Conservation (phyloP, 129 eudicot genomes). For the Pseudognaphalium luteoalbum region DNA sequence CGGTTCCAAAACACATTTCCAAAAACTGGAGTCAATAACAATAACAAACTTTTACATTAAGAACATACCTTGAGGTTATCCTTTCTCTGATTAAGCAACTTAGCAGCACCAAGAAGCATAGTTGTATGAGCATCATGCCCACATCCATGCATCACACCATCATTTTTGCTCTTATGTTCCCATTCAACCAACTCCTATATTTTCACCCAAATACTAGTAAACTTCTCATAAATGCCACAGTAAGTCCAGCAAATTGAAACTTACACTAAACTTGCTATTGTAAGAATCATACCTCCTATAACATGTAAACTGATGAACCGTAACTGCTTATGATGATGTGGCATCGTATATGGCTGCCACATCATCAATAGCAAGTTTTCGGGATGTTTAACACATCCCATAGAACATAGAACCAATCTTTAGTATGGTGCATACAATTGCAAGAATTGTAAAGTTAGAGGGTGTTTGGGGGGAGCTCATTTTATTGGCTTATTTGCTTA, state of each 20-base stretch:
- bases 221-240: background rate
- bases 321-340: too few species aligned
- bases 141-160: slow-evolving; percentile 89
- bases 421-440: background rate
- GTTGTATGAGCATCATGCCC: slow-evolving; percentile 97
- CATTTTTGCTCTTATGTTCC: slow-evolving; percentile 88
- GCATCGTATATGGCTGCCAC: too few species aligned
- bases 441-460: background rate
- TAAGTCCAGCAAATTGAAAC: background rate
- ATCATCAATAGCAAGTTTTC: too few species aligned
- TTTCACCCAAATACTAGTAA: background rate
- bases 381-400: background rate
- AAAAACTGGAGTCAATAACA: background rate
- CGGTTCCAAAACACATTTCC: background rate
- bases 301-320: too few species aligned
- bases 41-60: background rate
- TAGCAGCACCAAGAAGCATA: slow-evolving; percentile 96
- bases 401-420: background rate
- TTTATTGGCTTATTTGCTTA: too few species aligned
- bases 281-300: too few species aligned
- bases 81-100: slow-evolving; percentile 71
- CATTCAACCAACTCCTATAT: slow-evolving; percentile 79
- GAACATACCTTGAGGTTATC: slow-evolving; percentile 58
- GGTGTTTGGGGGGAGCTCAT: too few species aligned
- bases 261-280: background rate